Base-by-base conservation (phyloP, 225 moss, liverwort and hornwort species). In the Physcomitrellopsis africana region DNA sequence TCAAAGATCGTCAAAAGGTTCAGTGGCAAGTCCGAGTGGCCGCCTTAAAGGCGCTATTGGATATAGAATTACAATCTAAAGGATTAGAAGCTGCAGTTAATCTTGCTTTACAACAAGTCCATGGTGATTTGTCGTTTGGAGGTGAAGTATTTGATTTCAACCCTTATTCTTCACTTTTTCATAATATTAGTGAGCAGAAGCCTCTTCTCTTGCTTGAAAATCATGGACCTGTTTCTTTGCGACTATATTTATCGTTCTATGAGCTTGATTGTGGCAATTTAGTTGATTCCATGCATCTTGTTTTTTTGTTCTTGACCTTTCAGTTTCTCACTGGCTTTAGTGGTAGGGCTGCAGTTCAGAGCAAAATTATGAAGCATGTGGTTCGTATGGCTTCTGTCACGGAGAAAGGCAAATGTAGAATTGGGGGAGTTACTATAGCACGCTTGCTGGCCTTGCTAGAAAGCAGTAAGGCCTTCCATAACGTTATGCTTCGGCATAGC, bases 311-410 rank as follows among this genome's bases (percentile, higher is more conserved):
- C 63, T 19, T 74, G 51, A 46, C 18, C 54, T 67, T 67, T 60
- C 27, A 61, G 41, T 46, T 72, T 73, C 62, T 77, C 56, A 79
- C 65, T 63, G 53, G 23, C 14, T 72, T 20, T 57, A 32, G 55
- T 78, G 77, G 65, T 72, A 19, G 20, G 70, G 48, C n/a, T 93
- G 85, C 92, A 97, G 97, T 93, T 79, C 95, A 93, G 81, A 85
- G 86, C 82, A 99, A 95, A 76, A 73, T 95, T 62, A 86, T 99
- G 91, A 86, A 88, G 81, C 90, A 99, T 76, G 72, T 95, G 62
- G 83, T 93, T 37, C 85, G 85, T 42, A 60, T 92, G 70, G 83
- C 82, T 27, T 81, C 81, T 51, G 80, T 84, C 9, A 84, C 78
- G 60, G 85, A 85, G 69, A 87, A 84, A 68, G 55, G 69, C 65